These are phyloP conservation scores for Arthrobotrys entomopaga DNA, from an alignment of 2,329 filamentous ascomycete species.

Conservation along the genomic window DNA sequence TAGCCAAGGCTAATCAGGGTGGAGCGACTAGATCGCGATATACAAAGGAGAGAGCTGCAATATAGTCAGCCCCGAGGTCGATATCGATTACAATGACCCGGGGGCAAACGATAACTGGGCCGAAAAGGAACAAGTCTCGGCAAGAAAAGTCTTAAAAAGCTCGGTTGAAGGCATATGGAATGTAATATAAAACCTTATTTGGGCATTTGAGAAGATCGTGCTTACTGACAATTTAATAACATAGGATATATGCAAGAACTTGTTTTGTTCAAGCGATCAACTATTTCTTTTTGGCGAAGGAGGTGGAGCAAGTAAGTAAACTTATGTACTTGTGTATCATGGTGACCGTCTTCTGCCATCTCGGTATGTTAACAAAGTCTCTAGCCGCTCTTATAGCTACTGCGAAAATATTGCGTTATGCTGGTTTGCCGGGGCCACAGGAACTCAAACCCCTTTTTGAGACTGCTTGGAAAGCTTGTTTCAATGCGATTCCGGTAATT, in stretches of 20 bases:
- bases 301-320: conserved; percentile 21
- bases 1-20: neutral
- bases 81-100: too few relatives aligned
- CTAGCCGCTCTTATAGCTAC: conserved; percentile 22
- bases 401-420: conserved; percentile 19
- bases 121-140: neutral
- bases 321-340: neutral
- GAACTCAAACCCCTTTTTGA: conserved; percentile 18
- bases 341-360: neutral
- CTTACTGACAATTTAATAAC: neutral
- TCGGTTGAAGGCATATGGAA: conserved; percentile 17
- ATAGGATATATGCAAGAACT: conserved; percentile 12
- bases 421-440: neutral
- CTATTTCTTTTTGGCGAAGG: conserved; percentile 39
- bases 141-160: conserved; percentile 8
- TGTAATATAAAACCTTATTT: neutral
- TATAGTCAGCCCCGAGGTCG: too few relatives aligned
- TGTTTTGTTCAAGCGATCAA: conserved; percentile 13
- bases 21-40: conserved; percentile 13
- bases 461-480: conserved; percentile 8
- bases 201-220: neutral
- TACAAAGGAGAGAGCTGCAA: conserved; percentile 1
- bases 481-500: neutral
- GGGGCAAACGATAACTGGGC: too few relatives aligned
- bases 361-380: conserved; percentile 4